Conservation (phyloP, 2,329 filamentous ascomycete species). For the Mycosphaerella sp. region DNA sequence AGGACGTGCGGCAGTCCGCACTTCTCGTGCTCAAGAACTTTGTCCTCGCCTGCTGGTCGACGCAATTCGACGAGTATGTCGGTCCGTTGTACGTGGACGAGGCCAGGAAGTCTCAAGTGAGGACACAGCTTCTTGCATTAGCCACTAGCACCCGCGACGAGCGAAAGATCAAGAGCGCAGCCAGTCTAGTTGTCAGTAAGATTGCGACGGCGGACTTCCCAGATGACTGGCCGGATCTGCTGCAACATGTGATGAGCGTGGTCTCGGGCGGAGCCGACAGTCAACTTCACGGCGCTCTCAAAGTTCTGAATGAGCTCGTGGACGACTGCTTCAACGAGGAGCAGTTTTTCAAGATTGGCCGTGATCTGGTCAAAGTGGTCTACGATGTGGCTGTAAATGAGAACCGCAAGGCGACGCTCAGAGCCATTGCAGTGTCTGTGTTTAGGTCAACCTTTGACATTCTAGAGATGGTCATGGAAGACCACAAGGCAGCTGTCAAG, state of each 20-base stretch:
- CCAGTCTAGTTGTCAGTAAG: conserved; percentile 86
- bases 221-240: conserved; percentile 85
- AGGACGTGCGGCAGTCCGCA: conserved; percentile 75
- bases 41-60: conserved; percentile 77
- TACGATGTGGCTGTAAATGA: conserved; percentile 76
- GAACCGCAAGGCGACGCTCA: conserved; percentile 61
- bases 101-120: conserved; percentile 65
- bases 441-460: conserved; percentile 91
- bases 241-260: conserved; percentile 71
- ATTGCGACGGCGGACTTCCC: conserved; percentile 92
- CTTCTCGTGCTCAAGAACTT: conserved; percentile 75
- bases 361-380: conserved; percentile 75
- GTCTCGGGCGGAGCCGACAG: conserved; percentile 69
- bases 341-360: conserved; percentile 87
- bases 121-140: conserved; percentile 68
- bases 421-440: conserved; percentile 81
- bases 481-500: conserved; percentile 80
- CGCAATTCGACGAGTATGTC: conserved; percentile 64
- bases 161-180: conserved; percentile 80
- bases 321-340: conserved; percentile 91
- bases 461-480: conserved; percentile 93
- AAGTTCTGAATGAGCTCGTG: conserved; percentile 81
- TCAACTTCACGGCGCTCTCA: conserved; percentile 82
- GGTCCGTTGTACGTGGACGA: conserved; percentile 62
- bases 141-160: conserved; percentile 67